A percentile compares a stretch with the other conserved stretches of the same genome.
These are phyloP conservation scores for Acanthamoeba royreba DNA, from an alignment of 208 protist species.

Conservation along the genomic window DNA sequence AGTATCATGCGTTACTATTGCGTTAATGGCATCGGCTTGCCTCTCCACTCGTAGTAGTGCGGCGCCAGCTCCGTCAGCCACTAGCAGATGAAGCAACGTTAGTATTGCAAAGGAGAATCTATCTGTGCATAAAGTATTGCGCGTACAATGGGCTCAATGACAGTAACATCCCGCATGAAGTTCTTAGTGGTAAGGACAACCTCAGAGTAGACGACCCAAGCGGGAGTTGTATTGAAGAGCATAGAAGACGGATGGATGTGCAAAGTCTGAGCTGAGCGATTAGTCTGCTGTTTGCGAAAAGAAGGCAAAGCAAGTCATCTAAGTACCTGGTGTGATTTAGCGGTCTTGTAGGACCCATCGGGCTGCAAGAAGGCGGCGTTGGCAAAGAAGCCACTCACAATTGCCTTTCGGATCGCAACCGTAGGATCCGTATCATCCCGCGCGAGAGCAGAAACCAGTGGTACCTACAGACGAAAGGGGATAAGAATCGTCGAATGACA, in stretches of 20 bases:
- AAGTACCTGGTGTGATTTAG: constrained; percentile 93
- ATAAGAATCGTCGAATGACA: background rate
- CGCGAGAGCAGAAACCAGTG: constrained; percentile 26
- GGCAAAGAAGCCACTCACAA: constrained; percentile 80
- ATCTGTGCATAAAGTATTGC: background rate
- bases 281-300: background rate
- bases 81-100: too few relatives aligned
- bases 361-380: constrained; percentile 67
- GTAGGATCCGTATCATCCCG: background rate
- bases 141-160: constrained; percentile 68
- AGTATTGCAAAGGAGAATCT: too few relatives aligned
- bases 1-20: too few relatives aligned
- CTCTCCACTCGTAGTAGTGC: constrained; percentile 74
- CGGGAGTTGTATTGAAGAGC: constrained; percentile 67
- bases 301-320: too few relatives aligned
- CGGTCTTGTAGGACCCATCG: constrained; percentile 82
- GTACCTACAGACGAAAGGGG: background rate
- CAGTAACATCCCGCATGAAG: constrained; percentile 85
- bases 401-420: constrained; percentile 52
- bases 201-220: constrained; percentile 86
- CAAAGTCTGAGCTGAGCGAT: background rate
- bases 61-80: constrained; percentile 80
- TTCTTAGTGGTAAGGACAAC: constrained; percentile 88
- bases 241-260: constrained; percentile 79
- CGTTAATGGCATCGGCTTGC: constrained; percentile 32